Conservation (phyloP, 2,329 filamentous ascomycete genomes). For the Thyridium curvatum region DNA sequence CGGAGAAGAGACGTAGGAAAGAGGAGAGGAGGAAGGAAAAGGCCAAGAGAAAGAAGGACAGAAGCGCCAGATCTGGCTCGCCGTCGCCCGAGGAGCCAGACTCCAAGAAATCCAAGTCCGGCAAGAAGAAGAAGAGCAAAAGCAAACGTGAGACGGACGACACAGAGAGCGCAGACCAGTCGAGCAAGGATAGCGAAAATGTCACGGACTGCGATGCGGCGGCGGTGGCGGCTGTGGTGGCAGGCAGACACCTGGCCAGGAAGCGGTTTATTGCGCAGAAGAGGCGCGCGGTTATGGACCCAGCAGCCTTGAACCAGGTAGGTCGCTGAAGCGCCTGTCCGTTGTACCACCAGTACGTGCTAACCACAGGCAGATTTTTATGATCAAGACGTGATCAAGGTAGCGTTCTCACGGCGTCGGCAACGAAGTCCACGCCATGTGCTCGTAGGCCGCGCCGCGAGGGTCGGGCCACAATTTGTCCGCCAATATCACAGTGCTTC, state of each 20-base stretch:
- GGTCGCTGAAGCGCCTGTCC: slow-evolving; percentile 12
- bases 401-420: background rate
- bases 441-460: too few relatives aligned
- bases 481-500: too few relatives aligned
- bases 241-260: slow-evolving; percentile 66
- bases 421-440: too few relatives aligned
- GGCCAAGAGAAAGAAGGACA: slow-evolving; percentile 31
- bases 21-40: slow-evolving; percentile 20
- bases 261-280: slow-evolving; percentile 86
- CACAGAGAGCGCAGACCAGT: slow-evolving; percentile 34
- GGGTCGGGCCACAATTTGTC: too few relatives aligned
- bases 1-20: slow-evolving; percentile 30
- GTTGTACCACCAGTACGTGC: background rate
- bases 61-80: slow-evolving; percentile 2
- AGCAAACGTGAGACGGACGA: slow-evolving; percentile 30
- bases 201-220: slow-evolving; percentile 17
- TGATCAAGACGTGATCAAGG: slow-evolving; percentile 51
- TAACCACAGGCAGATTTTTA: slow-evolving; percentile 51
- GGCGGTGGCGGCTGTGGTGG: slow-evolving; percentile 20
- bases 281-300: slow-evolving; percentile 73
- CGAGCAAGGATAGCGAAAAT: slow-evolving; percentile 26
- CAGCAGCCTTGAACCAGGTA: slow-evolving; percentile 81
- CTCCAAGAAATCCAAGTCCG: too few relatives aligned
- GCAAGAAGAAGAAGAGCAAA: slow-evolving; percentile 11
- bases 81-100: too few relatives aligned